phyloP scores from a whole-genome alignment of 768 basidiomycete genomes.

The Leucocoprinus sp. region DNA sequence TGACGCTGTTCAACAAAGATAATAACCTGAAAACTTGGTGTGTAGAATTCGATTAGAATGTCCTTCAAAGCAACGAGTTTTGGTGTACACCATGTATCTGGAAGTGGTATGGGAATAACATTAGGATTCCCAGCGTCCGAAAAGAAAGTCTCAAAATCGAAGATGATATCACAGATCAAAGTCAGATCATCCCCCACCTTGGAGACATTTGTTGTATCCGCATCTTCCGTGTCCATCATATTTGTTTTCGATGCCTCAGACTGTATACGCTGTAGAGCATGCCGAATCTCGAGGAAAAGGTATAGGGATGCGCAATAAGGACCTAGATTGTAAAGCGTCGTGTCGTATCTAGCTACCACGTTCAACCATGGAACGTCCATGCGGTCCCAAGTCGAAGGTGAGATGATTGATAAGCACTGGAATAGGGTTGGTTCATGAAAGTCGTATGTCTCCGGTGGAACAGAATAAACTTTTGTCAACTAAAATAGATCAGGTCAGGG shows the following conservation, averaged over 20 bases:
- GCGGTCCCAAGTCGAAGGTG: constrained; percentile 37
- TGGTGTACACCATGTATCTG: constrained; percentile 62
- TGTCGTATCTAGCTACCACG: constrained; percentile 53
- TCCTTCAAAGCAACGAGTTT: constrained; percentile 61
- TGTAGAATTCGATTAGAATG: constrained; percentile 47
- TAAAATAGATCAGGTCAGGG: constrained; percentile 19
- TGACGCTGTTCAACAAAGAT: constrained; percentile 86
- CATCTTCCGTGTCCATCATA: constrained; percentile 14
- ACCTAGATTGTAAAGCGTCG: constrained; percentile 57
- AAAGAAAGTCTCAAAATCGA: constrained; percentile 42
- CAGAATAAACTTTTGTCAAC: constrained; percentile 50
- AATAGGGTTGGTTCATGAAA: constrained; percentile 45
- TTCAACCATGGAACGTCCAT: constrained; percentile 52
- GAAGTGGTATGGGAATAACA: constrained; percentile 32
- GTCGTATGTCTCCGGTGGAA: constrained; percentile 42
- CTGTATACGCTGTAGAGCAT: constrained; percentile 27
- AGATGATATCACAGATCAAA: constrained; percentile 29
- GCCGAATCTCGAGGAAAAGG: constrained; percentile 51
- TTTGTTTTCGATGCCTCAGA: not conserved
- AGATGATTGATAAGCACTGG: constrained; percentile 27
- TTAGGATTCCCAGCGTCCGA: constrained; percentile 23
- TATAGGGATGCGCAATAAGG: constrained; percentile 71
- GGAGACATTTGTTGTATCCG: constrained; percentile 13
- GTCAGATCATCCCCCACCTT: constrained; percentile 29
- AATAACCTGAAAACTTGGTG: constrained; percentile 64